Percentiles rank a stretch among this genome's conserved stretches.
Conservation (phyloP, 2,329 filamentous ascomycete species). For the Elsinoe arachidis region DNA sequence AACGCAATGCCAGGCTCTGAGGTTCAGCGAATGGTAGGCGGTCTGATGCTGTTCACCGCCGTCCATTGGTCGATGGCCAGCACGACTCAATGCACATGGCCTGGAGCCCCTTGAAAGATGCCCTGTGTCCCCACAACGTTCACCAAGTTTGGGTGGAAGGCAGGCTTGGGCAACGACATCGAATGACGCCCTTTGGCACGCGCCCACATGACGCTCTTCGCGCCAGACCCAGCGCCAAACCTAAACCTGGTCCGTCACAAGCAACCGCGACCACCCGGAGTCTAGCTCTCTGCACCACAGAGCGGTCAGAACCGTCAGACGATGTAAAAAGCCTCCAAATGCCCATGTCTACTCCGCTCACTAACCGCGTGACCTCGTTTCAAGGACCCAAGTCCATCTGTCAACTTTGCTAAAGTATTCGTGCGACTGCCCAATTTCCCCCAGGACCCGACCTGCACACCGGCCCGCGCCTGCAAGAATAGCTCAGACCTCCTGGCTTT, state of each 20-base stretch:
- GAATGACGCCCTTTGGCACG: constrained; percentile 9
- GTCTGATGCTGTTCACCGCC: background rate
- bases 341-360: background rate
- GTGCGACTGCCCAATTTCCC: background rate
- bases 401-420: background rate
- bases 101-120: constrained; percentile 1
- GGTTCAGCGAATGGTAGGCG: background rate
- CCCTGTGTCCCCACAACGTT: background rate
- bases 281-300: background rate
- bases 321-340: background rate
- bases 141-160: background rate
- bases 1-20: background rate
- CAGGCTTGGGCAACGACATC: background rate
- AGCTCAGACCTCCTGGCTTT: background rate
- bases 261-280: constrained; percentile 1
- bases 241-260: background rate
- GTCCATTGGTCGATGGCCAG: background rate
- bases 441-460: background rate
- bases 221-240: constrained; percentile 10
- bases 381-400: background rate
- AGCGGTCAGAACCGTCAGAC: constrained; percentile 1
- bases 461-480: constrained; percentile 3
- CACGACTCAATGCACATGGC: background rate
- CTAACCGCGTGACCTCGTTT: constrained; percentile 5
- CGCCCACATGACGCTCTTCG: constrained; percentile 9